Base-by-base conservation (phyloP, 495 filamentous ascomycete genomes). In the Podospora anserina region DNA sequence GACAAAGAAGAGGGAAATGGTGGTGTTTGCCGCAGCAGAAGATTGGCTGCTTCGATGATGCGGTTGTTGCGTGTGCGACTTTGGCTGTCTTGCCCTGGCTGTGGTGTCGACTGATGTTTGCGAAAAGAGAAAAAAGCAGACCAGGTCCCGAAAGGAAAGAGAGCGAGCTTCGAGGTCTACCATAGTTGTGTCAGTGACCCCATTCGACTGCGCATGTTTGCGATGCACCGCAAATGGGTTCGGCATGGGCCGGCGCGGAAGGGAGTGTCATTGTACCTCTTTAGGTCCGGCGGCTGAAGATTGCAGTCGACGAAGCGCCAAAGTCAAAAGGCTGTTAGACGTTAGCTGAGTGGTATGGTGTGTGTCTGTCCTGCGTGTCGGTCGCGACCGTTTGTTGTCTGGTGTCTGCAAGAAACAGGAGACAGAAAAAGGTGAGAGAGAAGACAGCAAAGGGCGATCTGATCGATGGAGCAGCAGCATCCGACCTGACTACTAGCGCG, bases 221-320 rank as follows among this genome's bases (percentile, higher is more conserved):
- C 9, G 5, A 44, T 26, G 63, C 28, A 57, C 28, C 39, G 15
- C 19, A 54, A 13, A 65, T 53, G 58, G 53, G n/a, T 39, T 69
- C 68, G 58, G 68, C 57, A 63, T 66, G 68, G 63, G 55, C 68
- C 68, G 68, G 63, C 1, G 39, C 44, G 58, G 55, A 18, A 49
- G 44, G 68, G 39, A 26, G 39, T 61, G 59, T 61, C 59, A 61
- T 27, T 61, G 59, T 61, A 61, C 59, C 59, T 61, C 27, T 61
- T 61, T 26, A 26, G 19, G 19, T 1, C 56, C 26, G 56, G n/a
- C 59, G 0, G 26, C 26, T 61, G 59, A 59, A 59, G 27, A 30
- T 34, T 61, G 39, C 39, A 49, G 15, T 49, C 9, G 39, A 49
- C 15, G 39, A 18, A 49, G 39, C 39, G 39, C 39, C 9, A 49